These are phyloP conservation scores for Pythium pyrilobum DNA, from an alignment of 352 stramenopile species.

Conservation along the genomic window DNA sequence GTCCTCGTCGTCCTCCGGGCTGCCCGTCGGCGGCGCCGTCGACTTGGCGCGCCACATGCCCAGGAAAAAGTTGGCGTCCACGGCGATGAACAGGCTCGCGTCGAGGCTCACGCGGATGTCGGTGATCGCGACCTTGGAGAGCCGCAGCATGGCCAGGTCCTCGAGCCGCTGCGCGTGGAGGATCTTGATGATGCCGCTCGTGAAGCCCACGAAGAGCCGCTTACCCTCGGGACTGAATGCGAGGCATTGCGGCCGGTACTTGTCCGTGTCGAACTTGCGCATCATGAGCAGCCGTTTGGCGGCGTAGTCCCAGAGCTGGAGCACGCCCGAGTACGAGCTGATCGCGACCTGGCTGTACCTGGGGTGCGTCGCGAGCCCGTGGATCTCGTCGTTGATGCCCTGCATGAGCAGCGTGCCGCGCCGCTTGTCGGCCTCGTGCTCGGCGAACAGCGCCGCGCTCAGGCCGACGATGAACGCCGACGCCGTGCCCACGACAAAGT, in stretches of 20 bases:
- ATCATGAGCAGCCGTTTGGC: conserved; percentile 83
- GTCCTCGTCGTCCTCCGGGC: no score
- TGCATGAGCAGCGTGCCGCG: conserved; percentile 90
- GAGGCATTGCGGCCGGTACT: conserved; percentile 70
- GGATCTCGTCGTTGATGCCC: conserved; percentile 86
- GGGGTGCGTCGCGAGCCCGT: conserved; percentile 74
- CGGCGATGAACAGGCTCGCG: conserved; percentile 64
- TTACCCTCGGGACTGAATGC: conserved; percentile 73
- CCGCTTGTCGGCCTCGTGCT: conserved; percentile 79
- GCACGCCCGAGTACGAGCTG: conserved; percentile 70
- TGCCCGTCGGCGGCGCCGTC: conserved; percentile 5
- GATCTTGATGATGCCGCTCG: conserved; percentile 82
- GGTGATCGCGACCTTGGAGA: conserved; percentile 69
- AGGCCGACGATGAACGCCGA: conserved; percentile 87
- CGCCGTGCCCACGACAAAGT: conserved; percentile 89
- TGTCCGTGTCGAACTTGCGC: conserved; percentile 59
- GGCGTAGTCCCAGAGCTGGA: conserved; percentile 91
- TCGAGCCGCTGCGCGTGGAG: conserved; percentile 70
- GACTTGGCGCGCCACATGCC: conserved; percentile 70
- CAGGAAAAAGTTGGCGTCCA: conserved; percentile 71
- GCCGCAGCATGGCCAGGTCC: conserved; percentile 62
- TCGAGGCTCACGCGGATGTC: conserved; percentile 73
- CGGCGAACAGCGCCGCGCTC: conserved; percentile 71
- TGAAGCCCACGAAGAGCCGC: conserved; percentile 86
- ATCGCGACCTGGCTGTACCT: conserved; percentile 67